phyloP scores from a whole-genome alignment of 306 rosid genomes.

The Acacia melanoxylon region DNA sequence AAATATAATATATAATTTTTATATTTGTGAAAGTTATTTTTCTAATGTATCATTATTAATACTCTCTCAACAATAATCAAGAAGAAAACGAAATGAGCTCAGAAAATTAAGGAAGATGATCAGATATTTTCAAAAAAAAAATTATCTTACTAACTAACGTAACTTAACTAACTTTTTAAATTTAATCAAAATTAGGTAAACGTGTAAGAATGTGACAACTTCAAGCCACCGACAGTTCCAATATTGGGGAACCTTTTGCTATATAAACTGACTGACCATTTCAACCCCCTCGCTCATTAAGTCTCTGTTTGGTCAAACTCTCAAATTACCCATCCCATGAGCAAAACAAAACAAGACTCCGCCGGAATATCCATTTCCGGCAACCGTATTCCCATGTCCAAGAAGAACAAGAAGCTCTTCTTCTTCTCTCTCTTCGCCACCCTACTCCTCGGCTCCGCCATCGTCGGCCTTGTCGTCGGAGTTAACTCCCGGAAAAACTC shows the following conservation, averaged over 20 bases:
- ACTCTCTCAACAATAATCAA: too few relatives aligned
- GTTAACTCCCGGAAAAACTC: conserved; percentile 35
- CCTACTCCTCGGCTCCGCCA: conserved; percentile 43
- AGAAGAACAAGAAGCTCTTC: conserved; percentile 36
- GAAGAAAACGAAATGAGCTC: too few relatives aligned
- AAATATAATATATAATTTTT: too few relatives aligned
- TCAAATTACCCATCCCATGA: conserved; percentile 22
- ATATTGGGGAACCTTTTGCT: too few relatives aligned
- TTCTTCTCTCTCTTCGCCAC: conserved; percentile 40
- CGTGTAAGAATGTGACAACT: too few relatives aligned
- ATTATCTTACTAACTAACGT: too few relatives aligned
- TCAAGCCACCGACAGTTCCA: background rate
- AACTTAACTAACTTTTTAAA: too few relatives aligned
- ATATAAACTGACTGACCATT: background rate
- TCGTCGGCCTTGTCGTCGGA: conserved; percentile 50
- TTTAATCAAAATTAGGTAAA: too few relatives aligned
- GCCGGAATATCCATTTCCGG: conserved; percentile 37
- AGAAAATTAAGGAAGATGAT: too few relatives aligned
- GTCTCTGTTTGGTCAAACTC: background rate
- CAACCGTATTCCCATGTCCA: conserved; percentile 28
- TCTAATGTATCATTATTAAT: rapidly evolving
- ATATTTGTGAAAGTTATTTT: too few relatives aligned
- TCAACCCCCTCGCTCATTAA: background rate
- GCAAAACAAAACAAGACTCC: conserved; percentile 26
- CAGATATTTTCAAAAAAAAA: too few relatives aligned